Evolutionary conservation across 164 flowering plant species (phyloP).

Genomic region (Chimonanthus salicifolius): DNA sequence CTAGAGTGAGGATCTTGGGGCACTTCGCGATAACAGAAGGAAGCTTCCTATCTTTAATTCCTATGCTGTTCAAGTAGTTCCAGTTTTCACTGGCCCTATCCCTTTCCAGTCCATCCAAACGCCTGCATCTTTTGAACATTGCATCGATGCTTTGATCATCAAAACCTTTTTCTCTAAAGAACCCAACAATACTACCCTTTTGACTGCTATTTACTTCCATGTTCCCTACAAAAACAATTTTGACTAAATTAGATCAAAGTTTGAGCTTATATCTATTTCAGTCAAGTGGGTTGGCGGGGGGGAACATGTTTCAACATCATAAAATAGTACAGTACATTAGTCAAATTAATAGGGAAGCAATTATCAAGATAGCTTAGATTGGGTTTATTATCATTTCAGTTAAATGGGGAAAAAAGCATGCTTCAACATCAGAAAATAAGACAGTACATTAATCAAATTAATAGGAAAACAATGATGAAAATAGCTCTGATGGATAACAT

Average conservation of each 20-base stretch:
- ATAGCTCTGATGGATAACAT: background rate
- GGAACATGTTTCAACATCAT: background rate
- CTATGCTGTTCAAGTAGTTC: slow-evolving; percentile 73
- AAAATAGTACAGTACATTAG: background rate
- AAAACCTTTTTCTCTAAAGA: slow-evolving; percentile 79
- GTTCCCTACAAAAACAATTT: slow-evolving; percentile 1
- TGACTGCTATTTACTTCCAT: slow-evolving; percentile 43
- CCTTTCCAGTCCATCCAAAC: slow-evolving; percentile 38
- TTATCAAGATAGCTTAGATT: background rate
- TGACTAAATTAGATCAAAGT: too few species aligned
- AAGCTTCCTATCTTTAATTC: slow-evolving; percentile 77
- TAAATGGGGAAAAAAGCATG: too few species aligned
- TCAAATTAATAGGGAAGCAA: too few species aligned
- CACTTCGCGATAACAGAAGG: slow-evolving; percentile 69
- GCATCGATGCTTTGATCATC: slow-evolving; percentile 55
- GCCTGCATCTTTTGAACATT: slow-evolving; percentile 81
- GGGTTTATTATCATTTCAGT: background rate
- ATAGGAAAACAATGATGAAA: too few species aligned
- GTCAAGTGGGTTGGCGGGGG: background rate
- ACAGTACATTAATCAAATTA: too few species aligned
- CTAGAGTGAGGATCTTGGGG: slow-evolving; percentile 75
- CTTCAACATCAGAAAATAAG: too few species aligned
- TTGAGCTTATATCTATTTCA: background rate
- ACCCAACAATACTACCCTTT: slow-evolving; percentile 53
- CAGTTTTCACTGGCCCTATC: slow-evolving; percentile 77